Conservation (phyloP, 352 stramenopile species). For the Phytopythium chamaehyphon region DNA sequence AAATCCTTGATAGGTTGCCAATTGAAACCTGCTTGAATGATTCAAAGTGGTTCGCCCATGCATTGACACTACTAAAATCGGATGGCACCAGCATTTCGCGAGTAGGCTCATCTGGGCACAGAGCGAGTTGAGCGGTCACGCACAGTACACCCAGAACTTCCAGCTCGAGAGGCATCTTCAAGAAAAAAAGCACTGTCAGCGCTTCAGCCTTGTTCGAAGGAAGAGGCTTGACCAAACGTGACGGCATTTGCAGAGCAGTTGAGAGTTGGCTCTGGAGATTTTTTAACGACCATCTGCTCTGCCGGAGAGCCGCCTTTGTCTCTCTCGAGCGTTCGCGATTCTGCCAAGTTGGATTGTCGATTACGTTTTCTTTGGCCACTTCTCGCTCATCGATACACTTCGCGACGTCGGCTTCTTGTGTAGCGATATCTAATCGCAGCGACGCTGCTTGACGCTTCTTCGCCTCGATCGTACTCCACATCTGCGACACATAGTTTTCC, state of each 20-base stretch:
- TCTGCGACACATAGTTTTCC: slow-evolving; percentile 5
- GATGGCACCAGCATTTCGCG: slow-evolving; percentile 7
- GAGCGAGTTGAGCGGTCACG: slow-evolving; percentile 24
- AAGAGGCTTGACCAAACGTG: slow-evolving; percentile 27
- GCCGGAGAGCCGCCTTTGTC: neutral
- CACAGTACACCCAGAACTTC: slow-evolving; percentile 35
- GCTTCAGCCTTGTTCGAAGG: slow-evolving; percentile 16
- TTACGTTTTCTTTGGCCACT: neutral
- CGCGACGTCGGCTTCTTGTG: neutral
- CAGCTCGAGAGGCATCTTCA: slow-evolving; percentile 31
- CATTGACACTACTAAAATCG: slow-evolving; percentile 1
- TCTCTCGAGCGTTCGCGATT: neutral
- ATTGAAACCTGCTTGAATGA: neutral
- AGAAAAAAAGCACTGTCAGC: slow-evolving; percentile 38
- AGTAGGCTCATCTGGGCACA: slow-evolving; percentile 11
- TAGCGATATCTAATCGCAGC: slow-evolving; percentile 9
- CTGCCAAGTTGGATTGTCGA: neutral
- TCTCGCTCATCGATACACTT: neutral
- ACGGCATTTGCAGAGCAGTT: slow-evolving; percentile 13
- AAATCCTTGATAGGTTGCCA: neutral
- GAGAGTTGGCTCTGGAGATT: neutral
- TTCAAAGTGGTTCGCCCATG: slow-evolving; percentile 21
- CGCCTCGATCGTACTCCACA: slow-evolving; percentile 13
- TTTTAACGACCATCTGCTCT: neutral
- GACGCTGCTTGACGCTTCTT: slow-evolving; percentile 11